Conservation (phyloP, 352 stramenopile species). For the Elongisporangium anandrum region DNA sequence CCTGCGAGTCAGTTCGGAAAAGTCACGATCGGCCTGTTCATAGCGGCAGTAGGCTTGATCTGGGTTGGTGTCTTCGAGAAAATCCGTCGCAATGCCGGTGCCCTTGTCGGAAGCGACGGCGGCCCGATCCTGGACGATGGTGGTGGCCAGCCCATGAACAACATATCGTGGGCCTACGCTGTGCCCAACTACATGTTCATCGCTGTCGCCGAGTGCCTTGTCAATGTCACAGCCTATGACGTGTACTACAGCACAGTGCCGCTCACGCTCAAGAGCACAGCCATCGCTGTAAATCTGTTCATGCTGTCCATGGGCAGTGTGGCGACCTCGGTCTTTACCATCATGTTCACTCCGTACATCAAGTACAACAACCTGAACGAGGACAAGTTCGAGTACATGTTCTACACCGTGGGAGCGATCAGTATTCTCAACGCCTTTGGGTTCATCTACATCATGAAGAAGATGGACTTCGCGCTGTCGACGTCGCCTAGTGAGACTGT, state of each 20-base stretch:
- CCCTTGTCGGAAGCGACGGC: constrained; percentile 20
- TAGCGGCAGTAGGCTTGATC: constrained; percentile 26
- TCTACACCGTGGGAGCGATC: constrained; percentile 43
- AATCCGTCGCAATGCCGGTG: constrained; percentile 31
- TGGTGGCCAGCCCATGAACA: constrained; percentile 45
- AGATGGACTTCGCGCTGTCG: constrained; percentile 56
- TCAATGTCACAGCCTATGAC: constrained; percentile 60
- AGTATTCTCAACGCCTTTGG: constrained; percentile 44
- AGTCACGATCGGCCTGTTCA: constrained; percentile 17
- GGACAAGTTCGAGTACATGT: constrained; percentile 66
- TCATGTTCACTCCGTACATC: constrained; percentile 59
- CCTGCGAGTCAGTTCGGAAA: constrained; percentile 23
- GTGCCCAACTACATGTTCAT: constrained; percentile 60
- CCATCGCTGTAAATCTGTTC: constrained; percentile 50
- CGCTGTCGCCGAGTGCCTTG: constrained; percentile 46
- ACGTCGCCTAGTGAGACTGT: constrained; percentile 2
- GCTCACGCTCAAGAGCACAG: constrained; percentile 43
- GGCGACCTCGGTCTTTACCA: constrained; percentile 57
- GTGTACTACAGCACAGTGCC: constrained; percentile 54
- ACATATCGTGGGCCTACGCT: constrained; percentile 43
- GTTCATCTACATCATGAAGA: constrained; percentile 44
- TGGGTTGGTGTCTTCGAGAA: constrained; percentile 35
- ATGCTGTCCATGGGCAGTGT: constrained; percentile 55
- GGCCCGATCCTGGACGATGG: constrained; percentile 26
- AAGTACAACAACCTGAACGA: constrained; percentile 52